Base-by-base conservation (phyloP, 805 yeast species). In the Candida khao-thaluensis region DNA sequence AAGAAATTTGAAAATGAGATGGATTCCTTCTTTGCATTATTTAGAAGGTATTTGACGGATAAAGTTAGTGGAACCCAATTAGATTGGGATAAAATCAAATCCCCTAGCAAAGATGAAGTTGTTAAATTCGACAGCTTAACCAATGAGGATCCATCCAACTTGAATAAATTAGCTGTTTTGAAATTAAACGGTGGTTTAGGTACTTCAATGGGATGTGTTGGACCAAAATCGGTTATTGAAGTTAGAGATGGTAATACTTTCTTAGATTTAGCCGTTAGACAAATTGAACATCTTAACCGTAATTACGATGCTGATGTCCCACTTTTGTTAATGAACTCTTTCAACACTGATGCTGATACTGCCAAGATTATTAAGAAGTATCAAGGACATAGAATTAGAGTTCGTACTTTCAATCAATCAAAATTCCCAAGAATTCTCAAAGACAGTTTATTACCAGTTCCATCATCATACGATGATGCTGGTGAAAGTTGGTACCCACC, bases 201-300 rank as follows among this genome's bases (percentile, higher is more conserved):
- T 60, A 93, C 99, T 15, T 91, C 98, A 7, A 93, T 93, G 99
- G 99, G 99, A 42, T 93, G 99, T 72, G 97, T 93, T 47, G 99
- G 99, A 43, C 99, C 99, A 49, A 90, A 90, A 68, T 86, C 96
- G 18, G 95, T 93, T 50, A 93, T 93, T 60, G 99, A 93, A 72
- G 99, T 93, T 35, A 85, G 99, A 66, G 99, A 93, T 55, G 98
- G 98, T 45, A 95, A 93, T 76, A 85, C 97, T 29, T 93, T 93
- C 65, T 76, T 93, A 62, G 99, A 93, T 64, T 77, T 93, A 53
- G 76, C 96, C 33, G 99, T 93, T 30, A 85, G 99, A 64, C 99
- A 93, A 72, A 91, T 93, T 54, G 97, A 90, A 71, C 85, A 88
- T 64, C 77, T 93, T 62, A 93, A 93, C 74, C 79, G 95, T 59